Evolutionary conservation across 306 rosid species (phyloP).

Genomic region (Acacia acuminata): DNA sequence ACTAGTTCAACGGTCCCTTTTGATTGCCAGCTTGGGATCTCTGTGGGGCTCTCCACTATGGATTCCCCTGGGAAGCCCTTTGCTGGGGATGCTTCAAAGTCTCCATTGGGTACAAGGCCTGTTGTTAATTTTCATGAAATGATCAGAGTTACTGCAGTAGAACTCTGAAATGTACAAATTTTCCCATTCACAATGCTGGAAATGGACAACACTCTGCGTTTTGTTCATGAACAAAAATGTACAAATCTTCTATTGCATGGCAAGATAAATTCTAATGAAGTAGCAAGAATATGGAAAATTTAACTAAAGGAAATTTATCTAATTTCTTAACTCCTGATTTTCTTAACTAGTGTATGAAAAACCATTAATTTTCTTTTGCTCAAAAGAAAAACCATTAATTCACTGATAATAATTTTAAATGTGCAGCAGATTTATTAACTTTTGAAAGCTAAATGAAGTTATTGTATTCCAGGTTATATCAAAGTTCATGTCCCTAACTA

Average conservation of each 20-base stretch:
- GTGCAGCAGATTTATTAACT: neutral
- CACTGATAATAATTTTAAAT: neutral
- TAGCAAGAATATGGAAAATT: neutral
- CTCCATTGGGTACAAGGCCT: conserved; percentile 82
- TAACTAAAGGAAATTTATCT: neutral
- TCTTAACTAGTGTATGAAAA: neutral
- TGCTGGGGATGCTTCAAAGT: conserved; percentile 65
- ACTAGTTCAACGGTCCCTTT: conserved; percentile 86
- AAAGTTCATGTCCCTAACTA: neutral
- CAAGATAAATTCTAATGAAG: too few species aligned
- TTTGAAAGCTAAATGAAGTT: neutral
- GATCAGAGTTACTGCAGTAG: neutral
- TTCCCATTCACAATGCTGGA: neutral
- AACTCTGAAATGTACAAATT: neutral
- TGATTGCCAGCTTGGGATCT: conserved; percentile 72
- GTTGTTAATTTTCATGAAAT: neutral
- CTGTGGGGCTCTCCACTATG: conserved; percentile 45
- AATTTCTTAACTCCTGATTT: too few species aligned
- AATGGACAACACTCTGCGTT: neutral
- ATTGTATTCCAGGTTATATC: neutral
- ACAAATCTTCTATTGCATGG: neutral
- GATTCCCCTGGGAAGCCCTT: conserved; percentile 73
- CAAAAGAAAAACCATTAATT: neutral
- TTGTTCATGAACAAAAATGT: neutral
- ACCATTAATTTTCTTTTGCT: too few species aligned